Conservation (phyloP, 1,284 basidiomycete genomes). For the Tilletiaria anomala region DNA sequence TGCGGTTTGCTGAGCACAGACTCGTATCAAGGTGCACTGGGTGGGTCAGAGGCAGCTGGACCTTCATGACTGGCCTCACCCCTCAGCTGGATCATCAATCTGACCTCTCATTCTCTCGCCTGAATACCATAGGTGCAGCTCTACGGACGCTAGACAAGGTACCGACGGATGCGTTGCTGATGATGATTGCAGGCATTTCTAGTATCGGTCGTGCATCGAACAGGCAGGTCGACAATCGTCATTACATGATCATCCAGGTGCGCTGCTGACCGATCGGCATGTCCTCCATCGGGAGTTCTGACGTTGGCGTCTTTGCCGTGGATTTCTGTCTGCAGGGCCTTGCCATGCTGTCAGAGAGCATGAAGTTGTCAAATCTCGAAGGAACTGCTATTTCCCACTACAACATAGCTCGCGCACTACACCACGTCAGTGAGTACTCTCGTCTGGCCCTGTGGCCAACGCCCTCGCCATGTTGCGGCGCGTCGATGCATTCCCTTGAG, state of each 20-base stretch:
- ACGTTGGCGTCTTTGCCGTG: background rate
- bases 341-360: slow-evolving; percentile 16
- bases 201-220: slow-evolving; percentile 80
- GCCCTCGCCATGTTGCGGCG: no score
- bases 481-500: no score
- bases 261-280: no score
- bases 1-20: background rate
- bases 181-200: slow-evolving; percentile 63
- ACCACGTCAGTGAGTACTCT: slow-evolving; percentile 59
- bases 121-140: slow-evolving; percentile 66
- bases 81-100: background rate
- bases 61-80: slow-evolving; percentile 53
- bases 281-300: no score
- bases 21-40: background rate
- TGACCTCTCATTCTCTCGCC: background rate
- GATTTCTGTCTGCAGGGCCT: slow-evolving; percentile 4
- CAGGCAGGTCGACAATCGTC: slow-evolving; percentile 80
- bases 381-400: slow-evolving; percentile 57
- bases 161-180: slow-evolving; percentile 68
- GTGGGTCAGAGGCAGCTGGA: slow-evolving; percentile 51
- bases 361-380: background rate
- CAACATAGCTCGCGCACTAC: slow-evolving; percentile 79
- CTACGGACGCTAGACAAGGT: slow-evolving; percentile 55
- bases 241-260: slow-evolving; percentile 47
- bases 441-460: background rate